Evolutionary conservation across 2,329 filamentous ascomycete species (phyloP), one percentile per base, ranked within the genome.

Genomic region (Colletotrichum liaoningense): DNA sequence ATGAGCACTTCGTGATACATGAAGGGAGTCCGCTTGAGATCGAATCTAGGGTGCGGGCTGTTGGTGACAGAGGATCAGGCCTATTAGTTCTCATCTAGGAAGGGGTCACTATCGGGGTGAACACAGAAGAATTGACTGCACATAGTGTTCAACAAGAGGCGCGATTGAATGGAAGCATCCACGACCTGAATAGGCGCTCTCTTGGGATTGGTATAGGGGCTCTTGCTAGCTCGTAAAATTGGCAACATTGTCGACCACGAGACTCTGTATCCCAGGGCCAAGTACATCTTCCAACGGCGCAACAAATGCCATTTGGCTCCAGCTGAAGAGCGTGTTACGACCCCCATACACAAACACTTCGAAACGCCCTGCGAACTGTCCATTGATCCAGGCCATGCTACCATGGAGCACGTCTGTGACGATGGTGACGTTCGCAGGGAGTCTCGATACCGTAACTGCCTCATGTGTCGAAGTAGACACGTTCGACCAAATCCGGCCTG

Each of bases 1-100:
- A 69, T 35, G 74, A 78, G 57, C 74, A 75, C 74, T 93, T 92
- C 80, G 85, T 92, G 2, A 84, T 93, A 7, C 90, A 86, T 66
- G 91, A 93, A 77, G 91, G 91, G 0, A 90, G 84, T 75, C 92
- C 92, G n/a, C 77, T 93, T 73, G 86, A 91, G 76, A 88, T 92
- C 77, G 88, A 86, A 4, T 86, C 86, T 2, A 81, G 87, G 57
- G 85, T 93, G 42, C 86, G 85, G 77, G 89, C 86, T 8, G 86
- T 92, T 16, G 85, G 84, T 4, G 83, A 82, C 65, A 86, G 87
- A 2, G 63, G 22, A 5, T 8, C 22, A 1, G 24, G 2, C 11
- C 16, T 65, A 2, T 35, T 26, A 9, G 3, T 24, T 4, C 24
- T 24, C 12, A 9, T 33, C 9, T 33, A 33, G 30, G 30, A 33